Conservation (phyloP, 2,329 filamentous ascomycete species). For the Saccharata proteae region DNA sequence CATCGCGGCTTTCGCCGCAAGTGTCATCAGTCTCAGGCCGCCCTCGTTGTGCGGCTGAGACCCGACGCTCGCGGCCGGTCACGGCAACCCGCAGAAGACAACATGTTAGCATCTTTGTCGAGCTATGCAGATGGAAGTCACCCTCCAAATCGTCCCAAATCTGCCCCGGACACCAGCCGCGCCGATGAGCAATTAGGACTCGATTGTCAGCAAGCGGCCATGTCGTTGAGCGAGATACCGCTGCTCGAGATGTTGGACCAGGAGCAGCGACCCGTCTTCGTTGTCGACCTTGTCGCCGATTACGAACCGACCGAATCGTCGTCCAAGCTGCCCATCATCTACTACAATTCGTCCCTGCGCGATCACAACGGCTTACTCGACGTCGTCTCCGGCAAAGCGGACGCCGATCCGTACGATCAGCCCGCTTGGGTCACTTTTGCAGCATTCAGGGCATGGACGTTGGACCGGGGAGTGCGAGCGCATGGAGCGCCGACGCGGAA, state of each 20-base stretch:
- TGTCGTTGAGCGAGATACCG: slow-evolving; percentile 4
- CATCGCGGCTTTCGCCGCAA: too few relatives aligned
- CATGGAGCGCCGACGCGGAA: background rate
- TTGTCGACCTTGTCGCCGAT: slow-evolving; percentile 2
- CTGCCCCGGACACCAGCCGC: too few relatives aligned
- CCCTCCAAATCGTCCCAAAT: too few relatives aligned
- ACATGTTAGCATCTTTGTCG: too few relatives aligned
- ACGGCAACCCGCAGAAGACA: too few relatives aligned
- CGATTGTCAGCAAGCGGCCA: too few relatives aligned
- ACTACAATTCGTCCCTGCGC: slow-evolving; percentile 5
- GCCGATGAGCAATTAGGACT: too few relatives aligned
- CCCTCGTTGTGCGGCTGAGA: too few relatives aligned
- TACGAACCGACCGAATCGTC: background rate
- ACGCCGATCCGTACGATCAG: slow-evolving; percentile 4
- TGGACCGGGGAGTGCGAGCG: slow-evolving; percentile 4
- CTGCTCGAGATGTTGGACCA: slow-evolving; percentile 7
- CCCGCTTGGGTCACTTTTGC: slow-evolving; percentile 7
- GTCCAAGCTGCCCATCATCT: slow-evolving; percentile 5
- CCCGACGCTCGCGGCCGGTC: too few relatives aligned
- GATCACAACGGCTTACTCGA: slow-evolving; percentile 3
- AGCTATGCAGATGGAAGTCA: too few relatives aligned
- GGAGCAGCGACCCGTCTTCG: slow-evolving; percentile 1
- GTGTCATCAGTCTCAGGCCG: too few relatives aligned
- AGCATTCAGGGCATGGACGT: slow-evolving; percentile 4
- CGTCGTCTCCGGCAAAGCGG: slow-evolving; percentile 1